Base-by-base conservation (phyloP, 305 asterid species). In the Fraxinus xanthoxyloides region DNA sequence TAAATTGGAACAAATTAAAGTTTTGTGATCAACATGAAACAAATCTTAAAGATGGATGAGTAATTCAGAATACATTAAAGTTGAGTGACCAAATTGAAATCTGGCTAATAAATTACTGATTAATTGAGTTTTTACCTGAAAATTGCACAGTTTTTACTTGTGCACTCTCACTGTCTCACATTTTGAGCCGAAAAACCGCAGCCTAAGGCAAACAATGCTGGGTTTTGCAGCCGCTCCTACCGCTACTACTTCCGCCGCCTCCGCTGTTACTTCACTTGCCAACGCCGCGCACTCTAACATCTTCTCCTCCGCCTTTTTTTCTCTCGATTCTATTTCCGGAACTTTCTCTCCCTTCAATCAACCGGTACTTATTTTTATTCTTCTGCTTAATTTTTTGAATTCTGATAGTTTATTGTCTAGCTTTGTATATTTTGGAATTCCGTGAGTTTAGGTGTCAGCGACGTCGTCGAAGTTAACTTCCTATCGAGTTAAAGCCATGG, bases 401-500 rank as follows among this genome's bases (percentile, higher is more conserved):
- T 70, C 26, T 26, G 43, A 6, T 40, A 8, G 82, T 76, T 75
- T 12, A 21, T 40, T 34, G 46, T 83, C 17, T 69, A 13, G 70
- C 13, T 32, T 3, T 0, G 4, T 1, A 30, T 3, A 7, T 65
- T 32, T 63, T 7, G 34, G 30, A 73, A 31, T 34, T 56, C 15
- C 43, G 46, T 43, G 79, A 84, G 35, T 77, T 34, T 76, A 92
- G 95, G 77, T 69, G 54, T 67, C 72, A 34, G 38, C 85, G 13
- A 46, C 86, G 21, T 77, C 84, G 82, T 79, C 6, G 76, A 87
- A 86, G 77, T 48, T 89, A 34, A 32, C 85, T 77, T 77, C 79
- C 77, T 82, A 80, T 81, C 88, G 92, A 40, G 87, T 92, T 79
- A 92, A 88, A 80, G 95, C 93, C 78, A 95, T 94, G 99, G 92